Base-by-base conservation (phyloP, 371 early-diverging fungal species). In the Rhizopus delemar region DNA sequence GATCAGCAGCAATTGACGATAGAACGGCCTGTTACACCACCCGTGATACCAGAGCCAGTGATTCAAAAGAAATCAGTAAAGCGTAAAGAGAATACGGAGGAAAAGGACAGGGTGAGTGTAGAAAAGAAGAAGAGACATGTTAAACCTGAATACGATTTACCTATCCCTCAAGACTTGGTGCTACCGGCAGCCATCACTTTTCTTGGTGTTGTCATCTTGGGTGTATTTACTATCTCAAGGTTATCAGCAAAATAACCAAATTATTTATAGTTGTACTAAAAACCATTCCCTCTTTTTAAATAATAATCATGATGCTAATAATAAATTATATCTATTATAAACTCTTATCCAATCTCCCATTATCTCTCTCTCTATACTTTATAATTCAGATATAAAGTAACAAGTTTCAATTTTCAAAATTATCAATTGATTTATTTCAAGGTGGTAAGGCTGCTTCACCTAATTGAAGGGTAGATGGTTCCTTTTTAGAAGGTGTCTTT, bases 141-240 rank as follows among this genome's bases (percentile, higher is more conserved):
- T 22, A 22, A 43, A 43, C 43, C 45, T 12, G 71, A 68, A 36
- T 68, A 63, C 11, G 57, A 62, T 8, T 41, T 68, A 36, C 68
- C 77, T 32, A 72, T 81, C 51, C 82, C 81, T 28, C 72, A 82
- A 28, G 82, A 85, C 7, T 4, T 48, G 31, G 29, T 86, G 32
- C 56, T 86, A 16, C 86, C 86, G 36, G 84, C 80, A 2, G 83
- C 84, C 6, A 69, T 86, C 60, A 65, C 80, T n/a, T 81, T 80
- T 33, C 70, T 85, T 29, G 81, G 81, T n/a, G 73, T 82, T 8
- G 82, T 78, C 29, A 83, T 85, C 54, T 46, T 82, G 41, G 75
- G 81, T 31, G 83, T 83, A 6, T 85, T 83, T 70, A 75, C 80
- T 22, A 70, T 80, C 22, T 74, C 81, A 33, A 73, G 75, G 53